phyloP scores from a whole-genome alignment of 768 basidiomycete genomes.

The Phallus indusiatus region DNA sequence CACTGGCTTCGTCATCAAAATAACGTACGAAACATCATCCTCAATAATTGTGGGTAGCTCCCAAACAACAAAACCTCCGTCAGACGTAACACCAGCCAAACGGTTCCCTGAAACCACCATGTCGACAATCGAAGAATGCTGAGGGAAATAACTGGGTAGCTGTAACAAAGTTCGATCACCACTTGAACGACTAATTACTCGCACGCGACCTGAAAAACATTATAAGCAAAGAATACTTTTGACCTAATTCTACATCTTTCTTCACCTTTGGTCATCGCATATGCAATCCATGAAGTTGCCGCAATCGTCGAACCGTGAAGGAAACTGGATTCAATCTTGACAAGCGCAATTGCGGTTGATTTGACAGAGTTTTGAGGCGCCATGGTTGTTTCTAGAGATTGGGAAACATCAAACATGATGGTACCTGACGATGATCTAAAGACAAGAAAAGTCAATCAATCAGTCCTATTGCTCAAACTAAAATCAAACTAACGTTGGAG shows the following conservation, averaged over 20 bases:
- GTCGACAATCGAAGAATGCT: slow-evolving; percentile 59
- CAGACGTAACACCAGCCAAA: slow-evolving; percentile 77
- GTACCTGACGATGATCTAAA: slow-evolving; percentile 53
- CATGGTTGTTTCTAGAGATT: slow-evolving; percentile 62
- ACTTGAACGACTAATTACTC: slow-evolving; percentile 81
- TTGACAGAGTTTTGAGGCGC: slow-evolving; percentile 70
- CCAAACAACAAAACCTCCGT: slow-evolving; percentile 87
- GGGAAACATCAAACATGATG: slow-evolving; percentile 68
- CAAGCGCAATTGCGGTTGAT: slow-evolving; percentile 83
- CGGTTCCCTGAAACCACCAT: slow-evolving; percentile 82
- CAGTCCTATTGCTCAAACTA: neutral
- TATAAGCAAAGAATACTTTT: neutral
- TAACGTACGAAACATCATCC: slow-evolving; percentile 75
- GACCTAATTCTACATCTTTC: neutral
- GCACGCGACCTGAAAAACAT: slow-evolving; percentile 52
- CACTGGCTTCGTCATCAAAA: neutral
- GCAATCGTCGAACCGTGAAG: slow-evolving; percentile 82
- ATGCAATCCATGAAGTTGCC: slow-evolving; percentile 87
- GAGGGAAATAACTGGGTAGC: slow-evolving; percentile 51
- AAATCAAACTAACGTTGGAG: neutral
- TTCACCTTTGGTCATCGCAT: slow-evolving; percentile 79
- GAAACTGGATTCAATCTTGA: slow-evolving; percentile 78
- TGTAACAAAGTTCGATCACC: slow-evolving; percentile 83
- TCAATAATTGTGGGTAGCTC: slow-evolving; percentile 75
- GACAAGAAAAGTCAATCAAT: neutral